Conservation (phyloP, 2,329 filamentous ascomycete species). For the Cytospora mali region DNA sequence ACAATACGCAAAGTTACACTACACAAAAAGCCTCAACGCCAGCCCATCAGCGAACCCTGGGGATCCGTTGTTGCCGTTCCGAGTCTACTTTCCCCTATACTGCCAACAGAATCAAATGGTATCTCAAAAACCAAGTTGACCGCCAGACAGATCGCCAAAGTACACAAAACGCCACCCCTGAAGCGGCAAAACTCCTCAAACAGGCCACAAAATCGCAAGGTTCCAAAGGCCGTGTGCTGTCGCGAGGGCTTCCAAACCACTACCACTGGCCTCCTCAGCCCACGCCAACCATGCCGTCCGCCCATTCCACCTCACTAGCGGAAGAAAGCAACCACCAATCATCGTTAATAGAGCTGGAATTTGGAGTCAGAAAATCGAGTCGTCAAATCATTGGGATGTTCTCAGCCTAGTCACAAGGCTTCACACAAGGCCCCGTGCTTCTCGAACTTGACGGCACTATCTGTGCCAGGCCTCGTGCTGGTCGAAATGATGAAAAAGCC, state of each 20-base stretch:
- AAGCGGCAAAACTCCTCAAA: not conserved
- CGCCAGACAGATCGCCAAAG: constrained; percentile 9
- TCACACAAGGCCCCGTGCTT: not conserved
- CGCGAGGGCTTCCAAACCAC: not conserved
- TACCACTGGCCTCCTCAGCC: not conserved
- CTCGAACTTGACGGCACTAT: not conserved
- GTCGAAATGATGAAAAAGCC: not conserved
- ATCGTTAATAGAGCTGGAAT: constrained; percentile 2
- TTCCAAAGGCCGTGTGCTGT: not conserved
- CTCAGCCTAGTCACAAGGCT: not conserved
- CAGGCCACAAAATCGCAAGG: not conserved
- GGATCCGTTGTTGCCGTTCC: not conserved
- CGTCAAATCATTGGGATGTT: not conserved
- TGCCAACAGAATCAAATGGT: constrained; percentile 20
- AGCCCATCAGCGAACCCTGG: not conserved
- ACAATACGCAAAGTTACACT: not conserved
- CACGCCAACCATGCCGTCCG: not conserved
- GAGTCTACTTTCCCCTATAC: constrained; percentile 8
- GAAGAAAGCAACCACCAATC: not conserved
- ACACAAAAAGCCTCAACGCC: constrained; percentile 22
- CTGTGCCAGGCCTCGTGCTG: not conserved
- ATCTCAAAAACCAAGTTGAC: constrained; percentile 11
- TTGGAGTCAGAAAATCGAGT: constrained; percentile 8
- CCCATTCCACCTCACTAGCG: not conserved
- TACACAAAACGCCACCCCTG: constrained; percentile 10